A percentile compares a stretch with the other conserved stretches of the same genome.
Conservation (phyloP, 768 basidiomycete genomes). For the Filobasidium floriforme region DNA sequence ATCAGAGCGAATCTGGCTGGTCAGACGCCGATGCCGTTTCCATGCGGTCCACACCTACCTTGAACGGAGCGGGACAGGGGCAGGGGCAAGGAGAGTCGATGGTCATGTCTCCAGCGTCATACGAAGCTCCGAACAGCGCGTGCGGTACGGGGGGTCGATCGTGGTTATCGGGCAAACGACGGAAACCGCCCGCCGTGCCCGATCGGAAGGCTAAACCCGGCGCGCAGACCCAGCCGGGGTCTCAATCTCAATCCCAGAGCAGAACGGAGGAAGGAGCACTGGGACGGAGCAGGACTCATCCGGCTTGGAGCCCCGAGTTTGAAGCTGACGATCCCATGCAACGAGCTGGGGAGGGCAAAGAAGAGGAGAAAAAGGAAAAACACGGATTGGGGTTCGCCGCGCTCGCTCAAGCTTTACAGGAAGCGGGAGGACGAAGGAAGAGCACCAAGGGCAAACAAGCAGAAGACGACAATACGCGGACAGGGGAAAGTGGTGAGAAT, state of each 20-base stretch:
- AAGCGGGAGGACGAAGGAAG: constrained; percentile 8
- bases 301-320: constrained; percentile 14
- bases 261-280: background rate
- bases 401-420: constrained; percentile 16
- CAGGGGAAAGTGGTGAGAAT: background rate
- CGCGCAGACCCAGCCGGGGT: background rate
- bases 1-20: constrained; percentile 8
- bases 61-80: background rate
- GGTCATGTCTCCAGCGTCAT: background rate
- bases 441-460: background rate
- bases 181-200: constrained; percentile 22
- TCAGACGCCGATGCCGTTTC: constrained; percentile 9
- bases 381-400: constrained; percentile 15
- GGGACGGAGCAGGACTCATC: background rate
- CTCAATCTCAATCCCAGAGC: constrained; percentile 4
- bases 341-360: background rate
- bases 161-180: background rate
- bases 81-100: background rate
- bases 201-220: constrained; percentile 18
- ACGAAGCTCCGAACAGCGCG: background rate
- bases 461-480: background rate
- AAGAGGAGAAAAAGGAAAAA: constrained; percentile 1
- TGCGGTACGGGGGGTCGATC: background rate
- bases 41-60: background rate
- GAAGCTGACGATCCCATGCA: background rate